Evolutionary conservation across 495 filamentous ascomycete species (phyloP).

Genomic region (Aspergillus conjunctus): DNA sequence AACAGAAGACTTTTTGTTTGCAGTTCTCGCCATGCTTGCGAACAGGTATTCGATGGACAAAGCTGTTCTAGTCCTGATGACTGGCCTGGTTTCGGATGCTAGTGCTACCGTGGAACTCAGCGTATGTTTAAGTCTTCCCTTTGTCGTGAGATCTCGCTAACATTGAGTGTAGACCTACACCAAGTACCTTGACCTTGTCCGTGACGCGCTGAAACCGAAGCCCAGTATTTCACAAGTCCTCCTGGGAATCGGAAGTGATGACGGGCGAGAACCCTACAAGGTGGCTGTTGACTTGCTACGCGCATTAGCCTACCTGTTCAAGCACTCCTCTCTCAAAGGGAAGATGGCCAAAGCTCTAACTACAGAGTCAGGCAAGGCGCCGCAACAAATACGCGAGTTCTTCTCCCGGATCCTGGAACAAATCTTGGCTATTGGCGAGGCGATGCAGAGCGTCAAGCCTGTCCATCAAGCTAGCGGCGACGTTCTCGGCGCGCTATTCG

Average conservation of each 20-base stretch:
- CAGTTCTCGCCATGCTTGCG: conserved; percentile 50
- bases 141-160: conserved; percentile 16
- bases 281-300: conserved; percentile 64
- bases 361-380: conserved; percentile 44
- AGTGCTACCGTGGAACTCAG: conserved; percentile 65
- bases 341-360: conserved; percentile 45
- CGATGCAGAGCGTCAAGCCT: conserved; percentile 58
- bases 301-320: conserved; percentile 45
- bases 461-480: conserved; percentile 67
- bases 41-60: conserved; percentile 48
- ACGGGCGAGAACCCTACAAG: conserved; percentile 58
- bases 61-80: conserved; percentile 49
- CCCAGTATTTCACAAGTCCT: conserved; percentile 67
- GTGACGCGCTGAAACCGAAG: conserved; percentile 72
- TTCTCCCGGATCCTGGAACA: conserved; percentile 74
- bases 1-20: conserved; percentile 68
- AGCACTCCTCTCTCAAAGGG: conserved; percentile 46
- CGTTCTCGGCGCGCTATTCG: conserved; percentile 71
- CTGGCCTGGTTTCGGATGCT: conserved; percentile 51
- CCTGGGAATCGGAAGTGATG: conserved; percentile 64
- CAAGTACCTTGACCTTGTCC: conserved; percentile 70
- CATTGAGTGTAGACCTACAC: conserved; percentile 53
- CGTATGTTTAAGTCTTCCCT: conserved; percentile 26
- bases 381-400: conserved; percentile 61
- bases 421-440: conserved; percentile 61